phyloP scores from a whole-genome alignment of 768 basidiomycete genomes.

The Leccinum ochraceum region DNA sequence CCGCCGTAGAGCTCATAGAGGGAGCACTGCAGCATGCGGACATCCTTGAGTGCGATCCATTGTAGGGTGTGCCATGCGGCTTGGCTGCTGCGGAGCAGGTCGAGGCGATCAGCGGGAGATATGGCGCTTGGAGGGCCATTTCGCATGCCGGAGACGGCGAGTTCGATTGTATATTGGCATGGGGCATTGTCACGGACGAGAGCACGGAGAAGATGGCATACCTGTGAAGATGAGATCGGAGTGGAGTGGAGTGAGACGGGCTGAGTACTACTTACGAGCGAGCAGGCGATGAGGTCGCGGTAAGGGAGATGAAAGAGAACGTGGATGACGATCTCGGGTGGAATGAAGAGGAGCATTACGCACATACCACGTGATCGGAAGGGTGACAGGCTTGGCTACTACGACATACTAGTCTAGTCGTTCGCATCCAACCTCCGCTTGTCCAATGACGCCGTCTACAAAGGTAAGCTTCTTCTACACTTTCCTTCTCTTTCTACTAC shows the following conservation, averaged over 20 bases:
- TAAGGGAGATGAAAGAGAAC: constrained; percentile 22
- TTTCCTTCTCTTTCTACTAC: neutral
- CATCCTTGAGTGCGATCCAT: constrained; percentile 34
- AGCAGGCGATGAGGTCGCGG: constrained; percentile 31
- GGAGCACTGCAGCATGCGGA: constrained; percentile 44
- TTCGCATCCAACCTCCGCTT: constrained; percentile 9
- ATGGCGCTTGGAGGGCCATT: constrained; percentile 36
- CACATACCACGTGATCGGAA: neutral
- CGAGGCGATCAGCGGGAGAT: constrained; percentile 37
- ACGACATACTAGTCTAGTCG: too few species aligned
- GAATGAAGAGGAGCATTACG: constrained; percentile 18
- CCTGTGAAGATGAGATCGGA: constrained; percentile 23
- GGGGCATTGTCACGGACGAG: constrained; percentile 31
- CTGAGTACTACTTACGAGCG: constrained; percentile 22
- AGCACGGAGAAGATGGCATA: constrained; percentile 34
- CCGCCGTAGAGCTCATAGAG: constrained; percentile 63
- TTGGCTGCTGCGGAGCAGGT: constrained; percentile 40
- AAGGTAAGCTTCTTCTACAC: constrained; percentile 27
- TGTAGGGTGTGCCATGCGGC: constrained; percentile 40
- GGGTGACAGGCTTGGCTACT: too few species aligned
- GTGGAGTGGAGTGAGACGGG: too few species aligned
- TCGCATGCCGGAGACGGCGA: constrained; percentile 44
- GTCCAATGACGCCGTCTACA: constrained; percentile 34
- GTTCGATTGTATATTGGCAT: constrained; percentile 46
- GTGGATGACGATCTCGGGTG: constrained; percentile 27